phyloP scores from a whole-genome alignment of 148 eudicot genomes.

The Rhododendron williamsianum region DNA sequence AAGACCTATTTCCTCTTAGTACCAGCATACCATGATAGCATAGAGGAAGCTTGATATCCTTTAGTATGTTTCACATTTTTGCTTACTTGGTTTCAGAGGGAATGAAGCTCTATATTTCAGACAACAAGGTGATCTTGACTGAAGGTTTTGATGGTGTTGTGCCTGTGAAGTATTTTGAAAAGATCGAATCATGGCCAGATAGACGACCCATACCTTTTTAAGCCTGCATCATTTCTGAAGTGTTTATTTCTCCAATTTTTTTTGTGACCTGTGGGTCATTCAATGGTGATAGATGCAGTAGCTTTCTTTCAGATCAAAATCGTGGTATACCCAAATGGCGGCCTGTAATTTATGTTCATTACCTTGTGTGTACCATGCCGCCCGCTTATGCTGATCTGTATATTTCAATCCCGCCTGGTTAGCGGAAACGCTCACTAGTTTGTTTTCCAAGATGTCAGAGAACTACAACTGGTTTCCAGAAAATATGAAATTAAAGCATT shows the following conservation, averaged over 20 bases:
- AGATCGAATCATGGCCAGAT: slow-evolving; percentile 74
- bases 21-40: background rate
- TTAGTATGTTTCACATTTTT: background rate
- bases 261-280: background rate
- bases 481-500: too few relatives aligned
- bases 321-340: background rate
- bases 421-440: too few relatives aligned
- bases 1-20: background rate
- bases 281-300: background rate
- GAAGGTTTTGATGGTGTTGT: slow-evolving; percentile 93
- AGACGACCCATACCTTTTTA: slow-evolving; percentile 43
- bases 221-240: background rate
- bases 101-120: slow-evolving; percentile 83
- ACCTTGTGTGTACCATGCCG: background rate
- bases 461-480: too few relatives aligned
- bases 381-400: background rate
- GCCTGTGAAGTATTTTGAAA: slow-evolving; percentile 68
- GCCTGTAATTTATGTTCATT: background rate
- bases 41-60: background rate
- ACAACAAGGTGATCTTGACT: slow-evolving; percentile 78
- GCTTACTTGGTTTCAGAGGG: slow-evolving; percentile 50
- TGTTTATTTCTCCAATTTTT: background rate
- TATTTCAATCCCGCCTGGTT: background rate
- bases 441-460: too few relatives aligned
- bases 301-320: background rate